Percentiles rank a stretch among this genome's conserved stretches.
These are phyloP conservation scores for Schwanniomyces sp. DNA, from an alignment of 805 yeast genomes.

Conservation along the genomic window DNA sequence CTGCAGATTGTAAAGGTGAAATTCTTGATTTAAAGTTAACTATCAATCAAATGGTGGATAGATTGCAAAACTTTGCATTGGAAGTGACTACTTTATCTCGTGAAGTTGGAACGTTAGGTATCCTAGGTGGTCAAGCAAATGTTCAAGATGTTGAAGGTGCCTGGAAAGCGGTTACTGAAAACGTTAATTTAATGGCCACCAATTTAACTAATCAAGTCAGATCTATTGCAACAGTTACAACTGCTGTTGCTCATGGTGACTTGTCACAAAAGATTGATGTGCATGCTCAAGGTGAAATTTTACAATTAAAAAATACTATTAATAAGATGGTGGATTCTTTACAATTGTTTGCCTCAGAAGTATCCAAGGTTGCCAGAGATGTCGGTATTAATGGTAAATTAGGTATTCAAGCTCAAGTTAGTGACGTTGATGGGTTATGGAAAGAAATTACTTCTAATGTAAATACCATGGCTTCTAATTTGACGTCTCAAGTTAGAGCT, in stretches of 20 bases:
- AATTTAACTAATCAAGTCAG: slow-evolving; percentile 73
- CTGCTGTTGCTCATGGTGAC: slow-evolving; percentile 91
- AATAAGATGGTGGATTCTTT: slow-evolving; percentile 92
- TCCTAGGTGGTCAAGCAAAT: slow-evolving; percentile 50
- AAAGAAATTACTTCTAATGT: slow-evolving; percentile 89
- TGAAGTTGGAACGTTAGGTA: slow-evolving; percentile 49
- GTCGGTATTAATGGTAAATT: slow-evolving; percentile 92
- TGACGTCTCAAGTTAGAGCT: slow-evolving; percentile 89
- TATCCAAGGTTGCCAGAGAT: slow-evolving; percentile 85
- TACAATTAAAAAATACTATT: slow-evolving; percentile 81
- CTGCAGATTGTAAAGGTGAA: slow-evolving; percentile 80
- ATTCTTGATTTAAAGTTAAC: slow-evolving; percentile 46
- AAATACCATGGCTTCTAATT: slow-evolving; percentile 90
- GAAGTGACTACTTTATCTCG: slow-evolving; percentile 48
- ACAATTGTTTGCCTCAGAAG: slow-evolving; percentile 85
- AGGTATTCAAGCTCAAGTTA: slow-evolving; percentile 89
- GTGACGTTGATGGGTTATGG: slow-evolving; percentile 91
- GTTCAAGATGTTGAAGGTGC: slow-evolving; percentile 54
- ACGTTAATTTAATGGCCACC: slow-evolving; percentile 48
- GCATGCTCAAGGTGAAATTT: slow-evolving; percentile 87
- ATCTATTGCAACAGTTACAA: slow-evolving; percentile 85
- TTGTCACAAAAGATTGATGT: slow-evolving; percentile 82
- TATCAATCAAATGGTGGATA: slow-evolving; percentile 53
- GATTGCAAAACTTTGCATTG: slow-evolving; percentile 46
- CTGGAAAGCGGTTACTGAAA: slow-evolving; percentile 50